Base-by-base conservation (phyloP, 306 rosid species). In the Cucumis sativus region DNA sequence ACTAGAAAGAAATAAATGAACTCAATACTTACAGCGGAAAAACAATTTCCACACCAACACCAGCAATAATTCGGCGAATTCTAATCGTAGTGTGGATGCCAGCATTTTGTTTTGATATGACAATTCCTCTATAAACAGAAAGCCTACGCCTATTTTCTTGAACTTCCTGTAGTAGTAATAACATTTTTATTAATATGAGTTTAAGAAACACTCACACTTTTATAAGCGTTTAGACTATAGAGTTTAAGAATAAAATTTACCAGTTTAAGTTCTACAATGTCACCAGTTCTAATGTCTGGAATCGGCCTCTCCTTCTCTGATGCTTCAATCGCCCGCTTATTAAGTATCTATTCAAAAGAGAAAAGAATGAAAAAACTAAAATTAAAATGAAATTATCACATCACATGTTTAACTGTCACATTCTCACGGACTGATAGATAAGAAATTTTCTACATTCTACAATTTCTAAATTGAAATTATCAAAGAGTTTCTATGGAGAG, bases 31-130 rank as follows among this genome's bases (percentile, higher is more conserved):
- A 95, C 99, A 95, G 75, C 2, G 99, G 97, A 87, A 92, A 92
- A 57, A 88, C 90, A 51, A 95, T 92, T 92, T 95, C 99, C 83
- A 95, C 97, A 25, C 99, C 99, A 7, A 90, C 70, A 12, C 97
- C 99, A 18, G 97, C 99, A 74, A 95, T 89, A 76, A 95, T 91
- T 84, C 97, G 91, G 80, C 99, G 88, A 79, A 92, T 79, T 28
- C 97, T 91, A 66, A 95, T 87, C 23, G 99, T 95, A 1, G 99
- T 92, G 87, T 95, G 97, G 83, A 95, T 91, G 35, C 97, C 97
- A 68, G 97, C 93, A 88, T 95, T 92, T 84, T 95, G 99, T 78
- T 68, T 95, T n/a, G 97, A 89, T 4, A 95, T 95, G 8, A 95
- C 97, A 60, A 92, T 92, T 21, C 99, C 99, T 73, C 88, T 95